phyloP scores from a whole-genome alignment of 768 basidiomycete species.

The Boletus edulis region DNA sequence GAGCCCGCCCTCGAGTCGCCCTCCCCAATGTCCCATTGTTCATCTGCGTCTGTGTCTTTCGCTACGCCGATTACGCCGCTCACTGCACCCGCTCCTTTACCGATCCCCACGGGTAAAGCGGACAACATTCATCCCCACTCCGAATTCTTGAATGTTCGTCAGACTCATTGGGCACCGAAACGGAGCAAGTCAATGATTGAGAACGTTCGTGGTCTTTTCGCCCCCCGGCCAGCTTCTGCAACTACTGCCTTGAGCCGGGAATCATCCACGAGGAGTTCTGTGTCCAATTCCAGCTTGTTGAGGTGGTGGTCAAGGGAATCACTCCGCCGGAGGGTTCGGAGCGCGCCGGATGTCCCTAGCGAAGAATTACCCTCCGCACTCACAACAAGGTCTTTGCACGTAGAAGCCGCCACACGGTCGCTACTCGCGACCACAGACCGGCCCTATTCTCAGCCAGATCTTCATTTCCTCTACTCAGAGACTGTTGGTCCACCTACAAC shows the following conservation, averaged over 20 bases:
- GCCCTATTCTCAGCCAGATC: conserved; percentile 33
- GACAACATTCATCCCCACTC: conserved; percentile 21
- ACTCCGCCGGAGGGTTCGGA: conserved; percentile 50
- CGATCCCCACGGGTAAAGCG: conserved; percentile 10
- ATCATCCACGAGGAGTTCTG: conserved; percentile 27
- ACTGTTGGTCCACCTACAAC: conserved; percentile 9
- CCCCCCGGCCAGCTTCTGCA: conserved; percentile 45
- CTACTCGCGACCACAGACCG: conserved; percentile 14
- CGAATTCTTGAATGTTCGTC: conserved; percentile 27
- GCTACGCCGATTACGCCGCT: conserved; percentile 24
- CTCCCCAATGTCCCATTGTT: conserved; percentile 41
- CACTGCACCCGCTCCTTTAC: conserved; percentile 12
- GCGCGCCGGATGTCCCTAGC: conserved; percentile 45
- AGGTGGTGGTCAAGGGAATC: conserved; percentile 51
- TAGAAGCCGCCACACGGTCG: conserved; percentile 8
- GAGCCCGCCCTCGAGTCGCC: conserved; percentile 30
- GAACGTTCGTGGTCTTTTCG: conserved; percentile 61
- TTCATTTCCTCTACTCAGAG: conserved; percentile 23
- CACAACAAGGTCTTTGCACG: conserved; percentile 27
- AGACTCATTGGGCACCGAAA: conserved; percentile 34
- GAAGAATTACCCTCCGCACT: conserved; percentile 25
- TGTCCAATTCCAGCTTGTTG: conserved; percentile 33
- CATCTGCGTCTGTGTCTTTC: conserved; percentile 32
- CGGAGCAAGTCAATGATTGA: conserved; percentile 56
- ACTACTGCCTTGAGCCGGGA: conserved; percentile 29